Percentiles rank a stretch among this genome's conserved stretches.
These are phyloP conservation scores for Pascua guehoae DNA, from an alignment of 1,284 basidiomycete species.

Conservation along the genomic window DNA sequence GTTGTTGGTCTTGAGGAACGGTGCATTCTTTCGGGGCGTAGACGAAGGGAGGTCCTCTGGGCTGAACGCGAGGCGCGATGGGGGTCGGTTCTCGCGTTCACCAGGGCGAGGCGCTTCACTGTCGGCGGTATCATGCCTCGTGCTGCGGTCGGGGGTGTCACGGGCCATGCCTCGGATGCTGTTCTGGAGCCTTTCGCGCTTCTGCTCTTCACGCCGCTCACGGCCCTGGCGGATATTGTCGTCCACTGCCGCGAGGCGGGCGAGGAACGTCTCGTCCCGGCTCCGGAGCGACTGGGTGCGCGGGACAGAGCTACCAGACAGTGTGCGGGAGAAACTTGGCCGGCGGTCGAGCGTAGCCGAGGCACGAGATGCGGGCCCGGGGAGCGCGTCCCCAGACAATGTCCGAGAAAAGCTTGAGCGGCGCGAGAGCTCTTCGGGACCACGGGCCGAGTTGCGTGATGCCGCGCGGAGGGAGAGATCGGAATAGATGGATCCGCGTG, in stretches of 20 bases:
- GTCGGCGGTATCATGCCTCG: not conserved
- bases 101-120: too few species aligned
- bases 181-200: not conserved
- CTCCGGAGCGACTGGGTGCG: not conserved
- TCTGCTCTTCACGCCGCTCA: not conserved
- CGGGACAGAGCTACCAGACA: not conserved
- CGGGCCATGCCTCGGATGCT: not conserved
- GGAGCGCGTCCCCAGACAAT: not conserved
- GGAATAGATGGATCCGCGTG: not conserved
- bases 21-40: too few species aligned
- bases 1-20: too few species aligned
- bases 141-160: not conserved
- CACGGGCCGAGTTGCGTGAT: not conserved
- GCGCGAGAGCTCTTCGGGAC: too few species aligned
- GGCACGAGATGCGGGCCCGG: not conserved
- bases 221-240: not conserved
- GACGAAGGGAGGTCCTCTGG: too few species aligned
- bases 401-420: too few species aligned
- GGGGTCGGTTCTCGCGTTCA: too few species aligned
- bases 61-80: too few species aligned
- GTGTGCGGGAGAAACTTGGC: not conserved
- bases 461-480: not conserved
- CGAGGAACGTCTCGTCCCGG: slow-evolving; percentile 14
- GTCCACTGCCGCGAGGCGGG: slow-evolving; percentile 6
- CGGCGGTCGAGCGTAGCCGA: not conserved